A percentile compares a stretch with the other conserved stretches of the same genome.
These are phyloP conservation scores for Pholiota conissans DNA, from an alignment of 768 basidiomycete species.

Conservation along the genomic window DNA sequence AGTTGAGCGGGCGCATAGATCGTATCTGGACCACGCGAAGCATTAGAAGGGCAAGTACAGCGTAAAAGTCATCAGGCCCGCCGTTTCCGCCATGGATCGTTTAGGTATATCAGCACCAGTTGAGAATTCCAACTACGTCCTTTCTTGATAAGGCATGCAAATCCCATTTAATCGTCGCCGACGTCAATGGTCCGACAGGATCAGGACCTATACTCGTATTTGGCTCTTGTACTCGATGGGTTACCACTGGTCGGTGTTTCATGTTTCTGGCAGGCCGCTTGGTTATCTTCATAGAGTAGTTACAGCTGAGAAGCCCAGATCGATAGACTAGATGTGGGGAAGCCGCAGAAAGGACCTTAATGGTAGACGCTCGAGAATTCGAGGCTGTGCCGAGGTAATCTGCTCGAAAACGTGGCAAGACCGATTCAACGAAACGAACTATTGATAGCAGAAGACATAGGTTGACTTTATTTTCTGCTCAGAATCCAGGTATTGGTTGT, in stretches of 20 bases:
- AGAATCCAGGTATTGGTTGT: not conserved
- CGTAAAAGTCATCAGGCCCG: not conserved
- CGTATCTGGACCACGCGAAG: not conserved
- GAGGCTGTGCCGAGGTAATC: slow-evolving; percentile 11
- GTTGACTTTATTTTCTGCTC: not conserved
- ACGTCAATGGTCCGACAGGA: slow-evolving; percentile 21
- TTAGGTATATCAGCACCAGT: not conserved
- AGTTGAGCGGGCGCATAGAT: not conserved
- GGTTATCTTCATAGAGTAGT: not conserved
- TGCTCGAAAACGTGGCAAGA: slow-evolving; percentile 16
- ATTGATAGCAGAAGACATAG: not conserved
- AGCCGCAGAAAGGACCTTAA: not conserved
- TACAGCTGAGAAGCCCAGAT: not conserved
- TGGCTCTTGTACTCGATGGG: slow-evolving; percentile 20
- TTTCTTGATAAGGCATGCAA: slow-evolving; percentile 11
- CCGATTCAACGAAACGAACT: not conserved
- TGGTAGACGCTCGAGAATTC: slow-evolving; percentile 1
- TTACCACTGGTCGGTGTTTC: slow-evolving; percentile 18
- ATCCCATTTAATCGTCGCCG: slow-evolving; percentile 15
- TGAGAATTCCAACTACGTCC: slow-evolving; percentile 11
- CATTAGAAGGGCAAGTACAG: not conserved
- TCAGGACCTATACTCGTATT: slow-evolving; percentile 21
- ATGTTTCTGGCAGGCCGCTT: slow-evolving; percentile 8
- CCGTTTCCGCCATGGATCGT: slow-evolving; percentile 13
- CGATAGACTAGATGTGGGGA: slow-evolving; percentile 6